A percentile compares a stretch with the other conserved stretches of the same genome.
Evolutionary conservation across 208 protist species (phyloP).

Genomic region (Leishmania braziliensis): DNA sequence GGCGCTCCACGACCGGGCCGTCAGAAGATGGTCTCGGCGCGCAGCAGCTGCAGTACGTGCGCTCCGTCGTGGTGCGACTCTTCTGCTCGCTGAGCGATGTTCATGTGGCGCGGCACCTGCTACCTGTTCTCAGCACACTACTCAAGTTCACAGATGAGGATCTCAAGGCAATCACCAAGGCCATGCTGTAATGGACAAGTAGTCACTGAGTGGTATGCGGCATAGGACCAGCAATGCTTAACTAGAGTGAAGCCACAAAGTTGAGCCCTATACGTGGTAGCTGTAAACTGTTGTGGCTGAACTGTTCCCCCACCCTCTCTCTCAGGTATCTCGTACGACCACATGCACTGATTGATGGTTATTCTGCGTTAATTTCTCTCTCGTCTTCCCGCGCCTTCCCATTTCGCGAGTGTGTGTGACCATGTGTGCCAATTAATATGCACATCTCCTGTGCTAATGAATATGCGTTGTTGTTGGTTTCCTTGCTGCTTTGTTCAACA

Average conservation of each 20-base stretch:
- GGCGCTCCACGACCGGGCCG: constrained; percentile 6
- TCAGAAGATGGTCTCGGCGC: constrained; percentile 37
- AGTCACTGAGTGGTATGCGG: not conserved
- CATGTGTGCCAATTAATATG: not conserved
- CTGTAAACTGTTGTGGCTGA: not conserved
- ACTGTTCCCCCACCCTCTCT: not conserved
- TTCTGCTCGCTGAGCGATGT: constrained; percentile 61
- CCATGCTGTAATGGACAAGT: constrained; percentile 45
- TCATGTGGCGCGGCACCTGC: constrained; percentile 50
- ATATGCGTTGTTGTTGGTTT: not conserved
- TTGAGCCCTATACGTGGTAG: no score
- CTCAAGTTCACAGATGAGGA: constrained; percentile 62
- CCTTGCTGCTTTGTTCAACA: not conserved
- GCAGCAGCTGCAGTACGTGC: constrained; percentile 74
- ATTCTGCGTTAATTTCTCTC: not conserved
- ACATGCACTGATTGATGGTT: no score
- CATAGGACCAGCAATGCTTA: not conserved
- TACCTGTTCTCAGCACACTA: constrained; percentile 80
- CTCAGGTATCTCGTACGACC: not conserved
- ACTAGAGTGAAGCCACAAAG: not conserved
- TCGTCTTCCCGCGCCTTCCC: not conserved
- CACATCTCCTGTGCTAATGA: not conserved
- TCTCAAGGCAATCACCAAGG: constrained; percentile 48
- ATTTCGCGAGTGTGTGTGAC: not conserved
- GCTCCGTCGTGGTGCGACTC: constrained; percentile 70